Conservation (phyloP, 352 stramenopile species). For the Phytophthora aleatoria region DNA sequence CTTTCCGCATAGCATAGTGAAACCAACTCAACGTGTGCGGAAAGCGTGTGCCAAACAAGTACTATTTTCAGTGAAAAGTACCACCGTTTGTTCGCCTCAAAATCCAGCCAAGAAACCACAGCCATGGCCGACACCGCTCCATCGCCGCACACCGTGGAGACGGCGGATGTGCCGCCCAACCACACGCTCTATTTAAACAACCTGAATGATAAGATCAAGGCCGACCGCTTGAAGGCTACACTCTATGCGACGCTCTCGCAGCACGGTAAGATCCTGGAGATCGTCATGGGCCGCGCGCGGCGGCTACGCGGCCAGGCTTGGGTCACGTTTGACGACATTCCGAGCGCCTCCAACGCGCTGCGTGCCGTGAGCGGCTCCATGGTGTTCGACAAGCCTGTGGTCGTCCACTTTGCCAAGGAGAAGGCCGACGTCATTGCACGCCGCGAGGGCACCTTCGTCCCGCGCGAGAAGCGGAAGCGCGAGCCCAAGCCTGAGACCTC, state of each 20-base stretch:
- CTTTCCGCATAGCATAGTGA: too few relatives aligned
- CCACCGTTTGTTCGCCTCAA: too few relatives aligned
- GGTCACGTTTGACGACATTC: conserved; percentile 92
- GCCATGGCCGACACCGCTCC: conserved; percentile 22
- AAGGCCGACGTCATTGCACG: conserved; percentile 82
- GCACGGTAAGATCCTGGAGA: conserved; percentile 93
- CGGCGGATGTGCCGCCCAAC: conserved; percentile 79
- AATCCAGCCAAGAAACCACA: background rate
- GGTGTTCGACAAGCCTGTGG: conserved; percentile 90
- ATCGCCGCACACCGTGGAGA: conserved; percentile 15
- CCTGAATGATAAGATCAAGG: conserved; percentile 95
- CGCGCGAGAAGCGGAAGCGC: conserved; percentile 83
- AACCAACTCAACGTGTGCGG: too few relatives aligned
- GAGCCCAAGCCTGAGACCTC: conserved; percentile 48
- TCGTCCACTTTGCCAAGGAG: conserved; percentile 83
- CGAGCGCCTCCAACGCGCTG: conserved; percentile 88
- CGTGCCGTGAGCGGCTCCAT: conserved; percentile 86
- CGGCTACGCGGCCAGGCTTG: conserved; percentile 90
- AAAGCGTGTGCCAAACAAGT: too few relatives aligned
- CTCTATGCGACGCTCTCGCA: conserved; percentile 92
- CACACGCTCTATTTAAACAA: conserved; percentile 95
- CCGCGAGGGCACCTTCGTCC: conserved; percentile 73
- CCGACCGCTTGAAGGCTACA: conserved; percentile 87
- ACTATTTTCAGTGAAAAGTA: too few relatives aligned
- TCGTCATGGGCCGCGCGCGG: conserved; percentile 85